Conservation (phyloP, 2,329 filamentous ascomycete species). For the Aspergillus texensis region DNA sequence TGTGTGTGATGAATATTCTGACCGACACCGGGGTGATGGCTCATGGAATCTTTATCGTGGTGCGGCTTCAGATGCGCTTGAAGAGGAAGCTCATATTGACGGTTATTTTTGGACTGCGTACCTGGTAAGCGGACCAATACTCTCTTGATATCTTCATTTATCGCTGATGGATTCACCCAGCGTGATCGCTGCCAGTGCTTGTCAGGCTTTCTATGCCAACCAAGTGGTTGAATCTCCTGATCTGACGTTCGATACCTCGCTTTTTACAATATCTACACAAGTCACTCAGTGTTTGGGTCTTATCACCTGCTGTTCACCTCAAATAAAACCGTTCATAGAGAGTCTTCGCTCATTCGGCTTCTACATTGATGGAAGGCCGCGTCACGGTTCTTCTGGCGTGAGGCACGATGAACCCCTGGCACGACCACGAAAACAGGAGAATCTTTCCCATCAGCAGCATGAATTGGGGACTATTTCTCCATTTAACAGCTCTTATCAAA, state of each 20-base stretch:
- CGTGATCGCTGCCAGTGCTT: slow-evolving; percentile 27
- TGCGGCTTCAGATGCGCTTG: slow-evolving; percentile 24
- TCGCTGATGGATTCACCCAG: slow-evolving; percentile 10
- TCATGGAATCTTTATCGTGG: slow-evolving; percentile 25
- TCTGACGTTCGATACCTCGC: slow-evolving; percentile 26
- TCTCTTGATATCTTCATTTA: neutral
- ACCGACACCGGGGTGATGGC: slow-evolving; percentile 27
- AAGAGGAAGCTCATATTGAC: slow-evolving; percentile 21
- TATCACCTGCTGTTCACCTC: slow-evolving; percentile 32
- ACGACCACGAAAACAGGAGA: slow-evolving; percentile 16
- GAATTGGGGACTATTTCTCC: neutral
- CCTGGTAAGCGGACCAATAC: slow-evolving; percentile 22
- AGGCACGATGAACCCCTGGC: slow-evolving; percentile 14
- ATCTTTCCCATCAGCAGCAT: slow-evolving; percentile 12
- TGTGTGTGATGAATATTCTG: slow-evolving; percentile 27
- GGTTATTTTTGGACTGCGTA: slow-evolving; percentile 25
- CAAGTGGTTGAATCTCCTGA: slow-evolving; percentile 16
- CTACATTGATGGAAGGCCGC: slow-evolving; percentile 22
- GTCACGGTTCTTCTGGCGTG: slow-evolving; percentile 17
- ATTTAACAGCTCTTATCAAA: slow-evolving; percentile 1
- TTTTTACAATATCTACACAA: slow-evolving; percentile 19
- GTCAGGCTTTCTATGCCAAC: slow-evolving; percentile 24
- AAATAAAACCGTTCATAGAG: slow-evolving; percentile 35
- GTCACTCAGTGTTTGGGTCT: slow-evolving; percentile 28
- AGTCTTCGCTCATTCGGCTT: slow-evolving; percentile 33